A percentile compares a stretch with the other conserved stretches of the same genome.
Evolutionary conservation across 495 filamentous ascomycete genomes (phyloP).

Genomic region (Xylaria telfairii): DNA sequence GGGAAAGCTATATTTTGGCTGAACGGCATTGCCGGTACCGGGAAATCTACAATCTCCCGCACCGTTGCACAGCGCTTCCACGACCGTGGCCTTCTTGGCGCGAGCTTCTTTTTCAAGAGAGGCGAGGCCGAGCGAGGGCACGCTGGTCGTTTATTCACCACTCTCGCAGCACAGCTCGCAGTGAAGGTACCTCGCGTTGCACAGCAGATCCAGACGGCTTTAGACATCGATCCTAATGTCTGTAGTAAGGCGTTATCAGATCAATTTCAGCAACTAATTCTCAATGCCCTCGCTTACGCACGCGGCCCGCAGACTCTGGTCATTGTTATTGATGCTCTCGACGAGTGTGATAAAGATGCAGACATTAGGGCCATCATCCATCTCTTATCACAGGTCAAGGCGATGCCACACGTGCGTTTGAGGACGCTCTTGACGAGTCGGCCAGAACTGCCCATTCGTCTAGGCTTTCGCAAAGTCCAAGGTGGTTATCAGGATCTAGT

Average conservation of each 20-base stretch:
- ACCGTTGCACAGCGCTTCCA: constrained; percentile 11
- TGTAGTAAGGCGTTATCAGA: constrained; percentile 48
- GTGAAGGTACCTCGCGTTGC: not conserved
- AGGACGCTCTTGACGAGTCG: constrained; percentile 34
- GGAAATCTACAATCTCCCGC: constrained; percentile 42
- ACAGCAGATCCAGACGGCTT: not conserved
- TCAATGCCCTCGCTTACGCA: constrained; percentile 44
- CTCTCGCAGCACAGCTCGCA: not conserved
- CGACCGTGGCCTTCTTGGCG: constrained; percentile 32
- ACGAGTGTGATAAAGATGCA: constrained; percentile 54
- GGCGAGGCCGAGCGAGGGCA: constrained; percentile 27
- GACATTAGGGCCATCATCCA: constrained; percentile 48
- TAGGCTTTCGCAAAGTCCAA: constrained; percentile 35
- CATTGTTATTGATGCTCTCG: constrained; percentile 60
- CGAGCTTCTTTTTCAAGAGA: constrained; percentile 57
- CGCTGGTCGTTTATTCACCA: not conserved
- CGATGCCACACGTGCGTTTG: not conserved
- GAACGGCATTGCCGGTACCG: constrained; percentile 51
- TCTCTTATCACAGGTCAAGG: constrained; percentile 34
- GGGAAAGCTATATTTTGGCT: constrained; percentile 46
- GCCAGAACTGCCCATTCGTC: constrained; percentile 37
- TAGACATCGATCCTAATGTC: not conserved
- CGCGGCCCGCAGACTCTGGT: constrained; percentile 27
- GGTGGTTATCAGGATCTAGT: constrained; percentile 24
- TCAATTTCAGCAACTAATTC: constrained; percentile 58